These are phyloP conservation scores for Podospora anserina DNA, from an alignment of 495 filamentous ascomycete genomes.

Conservation along the genomic window DNA sequence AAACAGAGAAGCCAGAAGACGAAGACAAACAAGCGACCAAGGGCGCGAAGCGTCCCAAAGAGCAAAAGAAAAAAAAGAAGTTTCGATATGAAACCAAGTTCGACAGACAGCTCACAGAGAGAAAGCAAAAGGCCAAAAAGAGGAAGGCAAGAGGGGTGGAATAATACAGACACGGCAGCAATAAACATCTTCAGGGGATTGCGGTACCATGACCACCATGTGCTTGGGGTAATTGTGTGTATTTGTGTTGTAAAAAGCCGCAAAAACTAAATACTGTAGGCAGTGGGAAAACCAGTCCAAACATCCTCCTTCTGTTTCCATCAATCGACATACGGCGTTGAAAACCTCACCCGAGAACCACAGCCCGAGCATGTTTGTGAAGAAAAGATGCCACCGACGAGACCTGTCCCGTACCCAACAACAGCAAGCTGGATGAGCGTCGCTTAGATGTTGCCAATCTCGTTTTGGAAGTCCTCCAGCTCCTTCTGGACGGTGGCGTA, in stretches of 20 bases:
- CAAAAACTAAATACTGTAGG: slow-evolving; percentile 13
- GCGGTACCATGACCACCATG: neutral
- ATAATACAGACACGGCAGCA: neutral
- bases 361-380: slow-evolving; percentile 5
- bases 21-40: slow-evolving; percentile 28
- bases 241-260: slow-evolving; percentile 5
- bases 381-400: slow-evolving; percentile 11
- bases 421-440: neutral
- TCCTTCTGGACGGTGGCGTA: slow-evolving; percentile 82
- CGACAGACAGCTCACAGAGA: slow-evolving; percentile 62
- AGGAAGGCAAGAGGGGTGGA: slow-evolving; percentile 21
- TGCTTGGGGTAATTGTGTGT: slow-evolving; percentile 11
- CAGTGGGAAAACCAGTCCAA: slow-evolving; percentile 12
- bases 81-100: slow-evolving; percentile 87
- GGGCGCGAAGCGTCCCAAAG: slow-evolving; percentile 49
- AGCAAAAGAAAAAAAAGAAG: slow-evolving; percentile 77
- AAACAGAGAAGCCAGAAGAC: slow-evolving; percentile 33
- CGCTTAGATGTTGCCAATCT: slow-evolving; percentile 85
- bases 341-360: slow-evolving; percentile 9
- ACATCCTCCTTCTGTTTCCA: slow-evolving; percentile 8
- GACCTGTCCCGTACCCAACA: slow-evolving; percentile 4
- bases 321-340: slow-evolving; percentile 4
- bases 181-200: neutral
- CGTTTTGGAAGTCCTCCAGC: slow-evolving; percentile 78
- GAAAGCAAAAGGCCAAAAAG: slow-evolving; percentile 66